Conservation (phyloP, 352 stramenopile genomes). For the Peronosclerospora sorghi region DNA sequence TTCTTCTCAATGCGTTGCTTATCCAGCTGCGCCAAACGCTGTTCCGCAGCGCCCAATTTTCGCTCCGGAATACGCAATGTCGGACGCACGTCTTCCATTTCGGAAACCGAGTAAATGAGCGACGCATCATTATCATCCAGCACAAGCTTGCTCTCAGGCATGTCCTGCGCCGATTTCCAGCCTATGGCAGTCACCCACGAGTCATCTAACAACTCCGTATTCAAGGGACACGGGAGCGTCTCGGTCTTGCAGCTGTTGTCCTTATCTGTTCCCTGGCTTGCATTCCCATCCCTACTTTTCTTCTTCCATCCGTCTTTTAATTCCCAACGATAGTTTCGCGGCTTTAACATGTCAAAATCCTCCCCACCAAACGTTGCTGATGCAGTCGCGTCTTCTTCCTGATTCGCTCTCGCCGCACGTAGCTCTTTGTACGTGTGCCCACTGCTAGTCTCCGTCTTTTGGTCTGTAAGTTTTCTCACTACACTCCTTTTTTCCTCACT, state of each 20-base stretch:
- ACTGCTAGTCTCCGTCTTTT: conserved; percentile 1
- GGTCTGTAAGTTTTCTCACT: conserved; percentile 1
- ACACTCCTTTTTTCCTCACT: not conserved
- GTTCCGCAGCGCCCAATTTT: conserved; percentile 68
- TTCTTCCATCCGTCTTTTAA: conserved; percentile 18
- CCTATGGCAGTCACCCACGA: conserved; percentile 70
- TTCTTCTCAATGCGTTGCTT: conserved; percentile 72
- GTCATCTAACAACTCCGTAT: conserved; percentile 56
- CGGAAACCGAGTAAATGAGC: conserved; percentile 61
- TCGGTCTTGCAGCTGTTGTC: conserved; percentile 6
- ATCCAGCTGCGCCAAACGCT: conserved; percentile 55
- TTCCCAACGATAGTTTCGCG: conserved; percentile 71
- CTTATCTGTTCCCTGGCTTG: not conserved
- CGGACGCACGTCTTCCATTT: conserved; percentile 73
- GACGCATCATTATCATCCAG: conserved; percentile 75
- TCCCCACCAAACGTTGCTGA: conserved; percentile 8
- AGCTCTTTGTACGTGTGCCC: conserved; percentile 24
- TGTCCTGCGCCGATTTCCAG: conserved; percentile 70
- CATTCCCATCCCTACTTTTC: conserved; percentile 5
- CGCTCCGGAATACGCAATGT: conserved; percentile 75
- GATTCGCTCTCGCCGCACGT: conserved; percentile 18
- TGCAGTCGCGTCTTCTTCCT: not conserved
- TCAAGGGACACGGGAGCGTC: conserved; percentile 36
- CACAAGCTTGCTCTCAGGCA: conserved; percentile 72
- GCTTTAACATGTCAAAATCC: conserved; percentile 70